These are phyloP conservation scores for Furcasterigmium furcatum DNA, from an alignment of 2,329 filamentous ascomycete genomes.

Conservation along the genomic window DNA sequence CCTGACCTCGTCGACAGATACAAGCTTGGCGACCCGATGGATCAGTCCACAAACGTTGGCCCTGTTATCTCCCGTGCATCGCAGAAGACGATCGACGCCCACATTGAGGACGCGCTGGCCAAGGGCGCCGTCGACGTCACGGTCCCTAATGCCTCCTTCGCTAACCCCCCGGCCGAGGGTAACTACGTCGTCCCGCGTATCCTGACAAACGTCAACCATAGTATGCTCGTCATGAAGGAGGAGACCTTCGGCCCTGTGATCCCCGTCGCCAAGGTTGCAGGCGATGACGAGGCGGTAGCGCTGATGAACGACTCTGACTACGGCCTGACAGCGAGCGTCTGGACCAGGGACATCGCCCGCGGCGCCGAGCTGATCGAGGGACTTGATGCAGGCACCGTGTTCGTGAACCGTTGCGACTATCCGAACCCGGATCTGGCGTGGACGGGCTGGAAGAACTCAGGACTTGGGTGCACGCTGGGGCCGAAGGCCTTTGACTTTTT, in stretches of 20 bases:
- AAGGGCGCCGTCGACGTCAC: constrained; percentile 66
- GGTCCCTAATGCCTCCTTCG: constrained; percentile 59
- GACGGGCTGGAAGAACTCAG: constrained; percentile 97
- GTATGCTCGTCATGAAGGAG: constrained; percentile 83
- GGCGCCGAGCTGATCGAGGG: constrained; percentile 73
- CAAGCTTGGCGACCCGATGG: constrained; percentile 62
- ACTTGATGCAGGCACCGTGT: constrained; percentile 90
- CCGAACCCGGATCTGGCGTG: constrained; percentile 92
- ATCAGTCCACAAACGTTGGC: constrained; percentile 60
- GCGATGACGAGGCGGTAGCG: constrained; percentile 74
- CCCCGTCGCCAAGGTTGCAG: constrained; percentile 82
- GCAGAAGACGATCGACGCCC: constrained; percentile 54
- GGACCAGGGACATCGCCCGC: constrained; percentile 80
- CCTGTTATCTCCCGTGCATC: constrained; percentile 65
- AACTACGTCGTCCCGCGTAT: constrained; percentile 71
- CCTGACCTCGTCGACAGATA: neutral
- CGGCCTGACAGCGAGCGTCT: constrained; percentile 89
- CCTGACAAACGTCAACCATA: constrained; percentile 73
- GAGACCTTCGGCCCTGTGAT: constrained; percentile 95
- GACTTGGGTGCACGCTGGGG: constrained; percentile 87
- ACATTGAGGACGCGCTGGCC: constrained; percentile 60
- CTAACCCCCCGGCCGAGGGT: constrained; percentile 53
- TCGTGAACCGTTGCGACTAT: constrained; percentile 91
- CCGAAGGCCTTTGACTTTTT: constrained; percentile 92
- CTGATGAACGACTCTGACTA: constrained; percentile 95